phyloP scores from a whole-genome alignment of 2,329 filamentous ascomycete species.

The Cladophialophora exuberans region DNA sequence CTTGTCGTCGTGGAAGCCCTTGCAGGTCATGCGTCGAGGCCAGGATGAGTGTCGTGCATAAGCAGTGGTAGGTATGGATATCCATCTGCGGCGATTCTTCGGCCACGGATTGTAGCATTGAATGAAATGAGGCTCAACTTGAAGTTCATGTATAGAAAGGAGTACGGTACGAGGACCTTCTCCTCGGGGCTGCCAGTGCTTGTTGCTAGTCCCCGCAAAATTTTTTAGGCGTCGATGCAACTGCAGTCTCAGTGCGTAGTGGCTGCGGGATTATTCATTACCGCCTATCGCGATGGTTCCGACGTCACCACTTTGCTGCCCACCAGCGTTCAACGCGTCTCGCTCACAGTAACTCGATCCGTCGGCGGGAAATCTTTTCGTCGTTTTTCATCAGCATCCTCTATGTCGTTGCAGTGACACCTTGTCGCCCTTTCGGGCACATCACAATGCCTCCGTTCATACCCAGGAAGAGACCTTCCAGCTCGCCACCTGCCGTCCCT shows the following conservation, averaged over 20 bases:
- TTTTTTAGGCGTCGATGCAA: not conserved
- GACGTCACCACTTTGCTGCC: conserved; percentile 23
- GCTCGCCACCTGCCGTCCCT: conserved; percentile 33
- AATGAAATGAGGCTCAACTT: not conserved
- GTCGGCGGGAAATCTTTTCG: not conserved
- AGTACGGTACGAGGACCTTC: too few species aligned
- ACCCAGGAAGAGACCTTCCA: conserved; percentile 47
- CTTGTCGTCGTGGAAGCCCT: conserved; percentile 56
- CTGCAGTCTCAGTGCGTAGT: not conserved
- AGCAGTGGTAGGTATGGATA: conserved; percentile 58
- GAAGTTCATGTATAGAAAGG: too few species aligned
- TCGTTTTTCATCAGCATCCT: not conserved
- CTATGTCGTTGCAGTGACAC: conserved; percentile 6
- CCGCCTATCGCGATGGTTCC: conserved; percentile 5
- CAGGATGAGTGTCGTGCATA: conserved; percentile 68
- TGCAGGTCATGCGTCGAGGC: conserved; percentile 59
- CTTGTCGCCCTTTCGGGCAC: not conserved
- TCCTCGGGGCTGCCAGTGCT: not conserved
- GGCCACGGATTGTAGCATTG: conserved; percentile 6
- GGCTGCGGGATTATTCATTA: conserved; percentile 1
- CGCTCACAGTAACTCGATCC: conserved; percentile 1
- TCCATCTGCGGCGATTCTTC: conserved; percentile 2
- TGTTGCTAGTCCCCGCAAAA: conserved; percentile 2
- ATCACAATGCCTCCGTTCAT: conserved; percentile 50
- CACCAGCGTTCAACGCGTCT: conserved; percentile 4